phyloP scores from a whole-genome alignment of 2,329 filamentous ascomycete genomes.

The Simplicillium aogashimaense region DNA sequence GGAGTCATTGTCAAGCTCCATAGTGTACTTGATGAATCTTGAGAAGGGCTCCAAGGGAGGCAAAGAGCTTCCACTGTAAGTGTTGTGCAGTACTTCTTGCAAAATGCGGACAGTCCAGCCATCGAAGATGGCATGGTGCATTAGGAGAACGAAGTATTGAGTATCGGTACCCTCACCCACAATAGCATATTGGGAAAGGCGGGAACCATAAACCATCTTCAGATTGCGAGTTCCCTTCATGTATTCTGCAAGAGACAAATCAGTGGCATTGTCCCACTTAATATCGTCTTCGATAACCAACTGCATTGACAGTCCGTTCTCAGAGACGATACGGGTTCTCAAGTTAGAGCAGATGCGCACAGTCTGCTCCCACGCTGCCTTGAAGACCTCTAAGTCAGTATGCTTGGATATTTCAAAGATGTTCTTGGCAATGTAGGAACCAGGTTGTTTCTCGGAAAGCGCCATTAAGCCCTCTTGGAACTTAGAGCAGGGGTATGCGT shows the following conservation, averaged over 20 bases:
- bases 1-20: not conserved
- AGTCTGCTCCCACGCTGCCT: constrained; percentile 7
- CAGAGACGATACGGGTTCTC: not conserved
- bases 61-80: constrained; percentile 6
- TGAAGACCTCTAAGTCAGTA: constrained; percentile 5
- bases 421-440: constrained; percentile 8
- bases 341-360: constrained; percentile 1
- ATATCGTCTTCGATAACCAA: not conserved
- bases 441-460: constrained; percentile 9
- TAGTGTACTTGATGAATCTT: constrained; percentile 25
- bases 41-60: constrained; percentile 26
- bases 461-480: constrained; percentile 11
- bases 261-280: not conserved
- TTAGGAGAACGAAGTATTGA: constrained; percentile 4
- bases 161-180: not conserved
- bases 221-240: not conserved
- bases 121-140: constrained; percentile 36
- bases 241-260: not conserved
- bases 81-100: constrained; percentile 5
- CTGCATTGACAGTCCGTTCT: constrained; percentile 4
- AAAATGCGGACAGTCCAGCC: constrained; percentile 36
- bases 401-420: constrained; percentile 5
- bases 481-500: constrained; percentile 10
- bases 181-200: constrained; percentile 5
- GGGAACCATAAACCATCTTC: constrained; percentile 6